Evolutionary conservation across 257 asterid genomes (phyloP), one percentile per base, ranked within the genome.

Genomic region (Galeopsis tetrahit): DNA sequence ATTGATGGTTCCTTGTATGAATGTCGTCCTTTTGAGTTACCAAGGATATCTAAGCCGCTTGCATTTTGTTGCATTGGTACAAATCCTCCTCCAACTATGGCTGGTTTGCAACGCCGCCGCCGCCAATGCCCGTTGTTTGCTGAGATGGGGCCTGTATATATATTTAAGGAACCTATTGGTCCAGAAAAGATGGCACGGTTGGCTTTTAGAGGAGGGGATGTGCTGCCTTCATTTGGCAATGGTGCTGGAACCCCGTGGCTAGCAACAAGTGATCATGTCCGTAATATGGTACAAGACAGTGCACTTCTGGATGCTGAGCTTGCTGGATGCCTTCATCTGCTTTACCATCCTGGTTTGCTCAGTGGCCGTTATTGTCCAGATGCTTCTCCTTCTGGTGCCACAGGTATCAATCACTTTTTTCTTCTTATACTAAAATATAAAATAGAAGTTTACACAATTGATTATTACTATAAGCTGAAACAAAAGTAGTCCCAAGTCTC

Each of bases 71-170:
- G 99, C 82, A 90, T 94, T 49, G 99, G 98, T 61, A 94, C 99
- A 66, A 94, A 94, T 81, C 99, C 99, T 73, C 99, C 98, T 62
- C 99, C 99, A 79, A 94, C 99, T 66, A 94, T 94, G 95, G 99
- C 99, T 82, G 98, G 99, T 60, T 80, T 91, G 81, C 99, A 91
- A 77, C 96, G 99, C 10, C 98, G 98, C 35, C 96, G 99, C 60
- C 96, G 99, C 71, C 99, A 93, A 73, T 93, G 98, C 81, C 98
- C 98, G 74, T 77, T 93, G 88, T 93, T 93, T 90, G 96, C 97
- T 74, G 98, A 93, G 84, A 89, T 93, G 98, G 98, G 98, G 11
- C 98, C 98, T 42, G 83, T 93, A 32, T 93, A 93, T 77, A 93
- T 93, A 55, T 93, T 93, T 72, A 93, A 83, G 85, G 97, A 93